phyloP scores from a whole-genome alignment of 306 rosid genomes.

The Quercus dentata region DNA sequence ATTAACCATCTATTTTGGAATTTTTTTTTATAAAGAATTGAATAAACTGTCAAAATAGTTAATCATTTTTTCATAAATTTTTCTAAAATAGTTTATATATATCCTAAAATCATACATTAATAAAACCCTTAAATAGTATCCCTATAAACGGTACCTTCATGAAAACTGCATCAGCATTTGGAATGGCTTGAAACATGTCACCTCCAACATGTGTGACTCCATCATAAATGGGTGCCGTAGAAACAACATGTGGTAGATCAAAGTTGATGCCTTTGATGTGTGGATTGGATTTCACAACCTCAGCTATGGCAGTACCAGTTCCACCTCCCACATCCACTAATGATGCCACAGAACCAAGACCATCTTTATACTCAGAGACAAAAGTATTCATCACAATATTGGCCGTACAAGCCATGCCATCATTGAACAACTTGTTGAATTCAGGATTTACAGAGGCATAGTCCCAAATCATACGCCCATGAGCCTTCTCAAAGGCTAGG shows the following conservation, averaged over 20 bases:
- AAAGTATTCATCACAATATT: slow-evolving; percentile 6
- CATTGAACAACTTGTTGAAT: slow-evolving; percentile 30
- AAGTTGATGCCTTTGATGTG: slow-evolving; percentile 35
- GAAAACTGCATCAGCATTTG: slow-evolving; percentile 37
- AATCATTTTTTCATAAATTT: too few species aligned
- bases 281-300: slow-evolving; percentile 28
- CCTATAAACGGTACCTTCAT: slow-evolving; percentile 14
- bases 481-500: slow-evolving; percentile 24
- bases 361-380: slow-evolving; percentile 12
- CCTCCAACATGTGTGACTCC: slow-evolving; percentile 44
- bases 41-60: too few species aligned
- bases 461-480: slow-evolving; percentile 33
- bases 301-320: slow-evolving; percentile 15
- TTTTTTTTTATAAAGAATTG: too few species aligned
- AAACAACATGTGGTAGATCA: slow-evolving; percentile 38
- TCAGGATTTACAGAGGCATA: slow-evolving; percentile 14
- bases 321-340: slow-evolving; percentile 46
- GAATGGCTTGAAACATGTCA: slow-evolving; percentile 36
- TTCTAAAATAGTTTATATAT: too few species aligned
- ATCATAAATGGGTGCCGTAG: slow-evolving; percentile 10
- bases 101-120: too few species aligned
- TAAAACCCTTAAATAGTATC: too few species aligned
- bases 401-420: slow-evolving; percentile 34
- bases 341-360: slow-evolving; percentile 12
- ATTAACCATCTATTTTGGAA: too few species aligned